phyloP scores from a whole-genome alignment of 257 asterid genomes.

The Buddleja alternifolia region DNA sequence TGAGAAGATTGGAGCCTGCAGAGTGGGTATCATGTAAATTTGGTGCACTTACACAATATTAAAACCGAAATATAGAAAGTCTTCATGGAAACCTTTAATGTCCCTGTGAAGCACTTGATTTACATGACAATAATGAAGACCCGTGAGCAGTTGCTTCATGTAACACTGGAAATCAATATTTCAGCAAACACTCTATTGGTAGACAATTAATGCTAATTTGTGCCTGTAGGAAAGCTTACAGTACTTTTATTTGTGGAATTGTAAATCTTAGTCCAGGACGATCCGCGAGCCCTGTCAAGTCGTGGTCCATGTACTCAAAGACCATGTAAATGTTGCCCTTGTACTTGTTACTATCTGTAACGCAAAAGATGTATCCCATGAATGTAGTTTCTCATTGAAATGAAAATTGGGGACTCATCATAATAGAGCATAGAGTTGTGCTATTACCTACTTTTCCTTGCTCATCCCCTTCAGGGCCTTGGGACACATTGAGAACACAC shows the following conservation, averaged over 20 bases:
- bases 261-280: conserved; percentile 96
- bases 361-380: conserved; percentile 19
- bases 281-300: conserved; percentile 94
- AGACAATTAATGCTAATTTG: conserved; percentile 20
- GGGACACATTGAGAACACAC: conserved; percentile 33
- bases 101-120: conserved; percentile 99
- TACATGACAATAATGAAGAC: conserved; percentile 92
- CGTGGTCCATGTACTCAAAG: conserved; percentile 98
- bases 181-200: conserved; percentile 21
- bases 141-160: conserved; percentile 94
- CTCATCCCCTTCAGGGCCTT: conserved; percentile 80
- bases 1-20: conserved; percentile 95
- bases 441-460: conserved; percentile 66
- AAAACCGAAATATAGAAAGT: neutral
- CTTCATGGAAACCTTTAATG: conserved; percentile 68
- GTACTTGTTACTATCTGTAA: conserved; percentile 76
- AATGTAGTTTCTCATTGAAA: conserved; percentile 23
- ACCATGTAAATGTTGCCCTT: conserved; percentile 96
- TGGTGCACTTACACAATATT: conserved; percentile 7
- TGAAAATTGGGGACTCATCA: conserved; percentile 17
- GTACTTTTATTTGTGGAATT: conserved; percentile 91
- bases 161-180: conserved; percentile 67
- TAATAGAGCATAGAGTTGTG: conserved; percentile 14
- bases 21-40: conserved; percentile 24
- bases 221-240: conserved; percentile 28